phyloP scores from a whole-genome alignment of 805 yeast species.

The Yarrowia sp. region DNA sequence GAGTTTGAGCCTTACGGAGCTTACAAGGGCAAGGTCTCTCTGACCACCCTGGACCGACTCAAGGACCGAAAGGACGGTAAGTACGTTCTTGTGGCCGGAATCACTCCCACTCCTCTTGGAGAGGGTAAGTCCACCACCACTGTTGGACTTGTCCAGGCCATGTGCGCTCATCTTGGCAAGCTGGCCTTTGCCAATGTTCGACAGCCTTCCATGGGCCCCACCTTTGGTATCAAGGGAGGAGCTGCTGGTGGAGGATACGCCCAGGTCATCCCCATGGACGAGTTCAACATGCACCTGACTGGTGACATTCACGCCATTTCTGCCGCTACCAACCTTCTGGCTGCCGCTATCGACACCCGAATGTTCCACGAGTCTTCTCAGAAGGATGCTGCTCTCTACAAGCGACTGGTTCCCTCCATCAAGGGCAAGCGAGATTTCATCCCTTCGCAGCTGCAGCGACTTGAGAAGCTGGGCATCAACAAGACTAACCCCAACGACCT shows the following conservation, averaged over 20 bases:
- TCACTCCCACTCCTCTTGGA: constrained; percentile 97
- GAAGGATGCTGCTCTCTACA: constrained; percentile 74
- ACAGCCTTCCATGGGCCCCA: constrained; percentile 98
- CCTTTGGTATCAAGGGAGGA: constrained; percentile 98
- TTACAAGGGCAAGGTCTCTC: constrained; percentile 82
- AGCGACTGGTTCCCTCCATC: constrained; percentile 80
- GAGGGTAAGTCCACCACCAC: constrained; percentile 98
- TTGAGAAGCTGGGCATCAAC: constrained; percentile 73
- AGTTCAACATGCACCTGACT: constrained; percentile 94
- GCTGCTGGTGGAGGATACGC: constrained; percentile 99
- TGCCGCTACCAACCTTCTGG: constrained; percentile 87
- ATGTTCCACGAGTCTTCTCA: constrained; percentile 93
- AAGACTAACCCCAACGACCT: constrained; percentile 78
- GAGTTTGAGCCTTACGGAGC: constrained; percentile 90
- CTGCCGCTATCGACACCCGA: constrained; percentile 96
- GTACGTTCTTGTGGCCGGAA: constrained; percentile 91
- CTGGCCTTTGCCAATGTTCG: constrained; percentile 91
- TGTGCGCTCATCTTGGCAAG: constrained; percentile 82
- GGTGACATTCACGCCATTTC: constrained; percentile 97
- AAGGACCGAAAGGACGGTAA: constrained; percentile 65
- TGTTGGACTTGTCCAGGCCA: constrained; percentile 92
- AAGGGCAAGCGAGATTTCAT: constrained; percentile 79
- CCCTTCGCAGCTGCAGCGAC: constrained; percentile 70
- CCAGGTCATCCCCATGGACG: constrained; percentile 98
- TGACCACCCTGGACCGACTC: constrained; percentile 67